Evolutionary conservation across 768 basidiomycete genomes (phyloP).

Genomic region (Porpolomopsis calyptriformis): DNA sequence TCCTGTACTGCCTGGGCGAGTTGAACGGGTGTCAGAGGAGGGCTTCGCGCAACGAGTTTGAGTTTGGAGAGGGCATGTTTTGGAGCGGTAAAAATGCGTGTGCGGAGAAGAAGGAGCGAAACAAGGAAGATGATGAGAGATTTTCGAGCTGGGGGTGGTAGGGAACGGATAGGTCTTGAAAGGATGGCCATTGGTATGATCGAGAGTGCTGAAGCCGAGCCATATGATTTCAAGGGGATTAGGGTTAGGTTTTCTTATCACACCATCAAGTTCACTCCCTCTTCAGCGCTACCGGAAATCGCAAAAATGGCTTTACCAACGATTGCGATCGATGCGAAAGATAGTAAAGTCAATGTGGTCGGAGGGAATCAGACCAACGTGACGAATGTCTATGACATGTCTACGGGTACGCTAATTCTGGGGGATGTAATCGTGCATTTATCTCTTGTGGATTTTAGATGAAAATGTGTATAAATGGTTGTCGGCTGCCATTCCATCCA

Average conservation of each 20-base stretch:
- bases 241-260: background rate
- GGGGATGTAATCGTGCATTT: no score
- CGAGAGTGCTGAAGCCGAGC: background rate
- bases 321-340: no score
- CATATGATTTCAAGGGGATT: background rate
- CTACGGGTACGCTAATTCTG: no score
- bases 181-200: background rate
- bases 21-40: slow-evolving; percentile 28
- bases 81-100: slow-evolving; percentile 28
- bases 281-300: no score
- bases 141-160: background rate
- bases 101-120: slow-evolving; percentile 41
- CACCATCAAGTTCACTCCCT: no score
- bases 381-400: no score
- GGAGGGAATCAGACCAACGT: no score
- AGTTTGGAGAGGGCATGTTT: slow-evolving; percentile 21
- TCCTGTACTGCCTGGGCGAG: slow-evolving; percentile 42
- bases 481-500: background rate
- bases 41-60: slow-evolving; percentile 17
- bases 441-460: no score
- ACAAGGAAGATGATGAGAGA: slow-evolving; percentile 18
- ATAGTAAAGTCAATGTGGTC: no score
- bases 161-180: background rate
- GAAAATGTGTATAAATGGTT: slow-evolving; percentile 1
- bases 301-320: no score